Evolutionary conservation across 345 rosid genomes (phyloP).

Genomic region (Heritiera fomes): DNA sequence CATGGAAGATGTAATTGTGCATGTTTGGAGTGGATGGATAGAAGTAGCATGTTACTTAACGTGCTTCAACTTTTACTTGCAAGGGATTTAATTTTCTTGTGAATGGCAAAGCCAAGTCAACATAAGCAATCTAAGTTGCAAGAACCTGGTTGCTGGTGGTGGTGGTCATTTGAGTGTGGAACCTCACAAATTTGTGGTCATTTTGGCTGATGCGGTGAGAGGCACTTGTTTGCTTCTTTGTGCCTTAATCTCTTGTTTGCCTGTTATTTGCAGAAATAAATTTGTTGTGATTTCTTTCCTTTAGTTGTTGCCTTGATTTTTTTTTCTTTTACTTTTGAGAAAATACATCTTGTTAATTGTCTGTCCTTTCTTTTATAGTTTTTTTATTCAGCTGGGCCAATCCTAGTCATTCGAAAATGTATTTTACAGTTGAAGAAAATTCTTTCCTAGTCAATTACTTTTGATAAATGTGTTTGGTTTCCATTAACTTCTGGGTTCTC

Average conservation of each 20-base stretch:
- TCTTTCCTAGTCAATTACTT: not conserved
- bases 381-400: not conserved
- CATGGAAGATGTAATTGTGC: conserved; percentile 10
- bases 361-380: not conserved
- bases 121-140: conserved; percentile 37
- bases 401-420: not conserved
- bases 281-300: not conserved
- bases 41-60: conserved; percentile 22
- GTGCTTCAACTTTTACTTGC: conserved; percentile 32
- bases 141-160: conserved; percentile 42
- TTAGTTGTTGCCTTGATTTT: not conserved
- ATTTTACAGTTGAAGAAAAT: not conserved
- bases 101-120: conserved; percentile 36
- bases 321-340: not conserved
- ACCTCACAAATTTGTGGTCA: conserved; percentile 35
- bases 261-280: conserved; percentile 6
- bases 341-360: not conserved
- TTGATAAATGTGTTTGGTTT: conserved; percentile 5
- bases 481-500: not conserved
- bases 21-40: conserved; percentile 19
- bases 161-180: conserved; percentile 36
- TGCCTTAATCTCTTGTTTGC: conserved; percentile 29
- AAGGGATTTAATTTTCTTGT: conserved; percentile 25
- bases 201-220: conserved; percentile 52
- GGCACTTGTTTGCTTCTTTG: conserved; percentile 41